Evolutionary conservation across 2,329 filamentous ascomycete genomes (phyloP), one percentile per base, ranked within the genome.

Genomic region (Dothistroma septosporum): DNA sequence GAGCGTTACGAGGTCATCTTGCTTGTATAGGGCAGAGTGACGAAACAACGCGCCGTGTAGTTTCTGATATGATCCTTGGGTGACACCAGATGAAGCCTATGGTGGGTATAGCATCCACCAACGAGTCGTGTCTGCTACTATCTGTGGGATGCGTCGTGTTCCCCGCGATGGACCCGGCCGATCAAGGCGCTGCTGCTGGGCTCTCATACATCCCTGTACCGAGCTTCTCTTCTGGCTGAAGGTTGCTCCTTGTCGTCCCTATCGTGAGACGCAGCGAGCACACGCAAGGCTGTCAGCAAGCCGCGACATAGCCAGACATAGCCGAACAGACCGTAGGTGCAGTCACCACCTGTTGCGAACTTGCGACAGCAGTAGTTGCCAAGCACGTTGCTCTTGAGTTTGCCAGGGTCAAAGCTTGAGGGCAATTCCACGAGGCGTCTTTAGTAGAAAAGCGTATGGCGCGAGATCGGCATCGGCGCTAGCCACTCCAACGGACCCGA

Each of bases 381-480:
- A 44, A 44, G 41, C 14, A 8, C 16, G n/a, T 24, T 14, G 44
- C 10, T 10, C 44, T 55, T 22, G n/a, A 55, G 32, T 55, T 55
- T 16, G 28, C 55, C 55, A 49, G 55, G 37, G 55, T 33, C 14
- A 28, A 21, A 57, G 46, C 37, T 48, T 44, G 54, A 28, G 21
- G 31, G 37, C 37, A 9, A 28, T 19, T 56, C 54, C 54, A 56
- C 54, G 54, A 48, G 55, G 55, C 44, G 24, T n/a, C 35, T 47
- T 49, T 57, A 48, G n/a, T 44, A 49, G 24, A 57, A 57, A 28
- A 21, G 41, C 53, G 19, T 12, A 28, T 55, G 33, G 53, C 53
- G 53, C 35, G n/a, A 41, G 53, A 41, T 37, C 10, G 19, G 53
- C 37, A 31, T 44, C 37, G 35, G 37, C 53, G 41, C 53, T 55